phyloP scores from a whole-genome alignment of 2,329 filamentous ascomycete genomes.

The Coniella lustricola region DNA sequence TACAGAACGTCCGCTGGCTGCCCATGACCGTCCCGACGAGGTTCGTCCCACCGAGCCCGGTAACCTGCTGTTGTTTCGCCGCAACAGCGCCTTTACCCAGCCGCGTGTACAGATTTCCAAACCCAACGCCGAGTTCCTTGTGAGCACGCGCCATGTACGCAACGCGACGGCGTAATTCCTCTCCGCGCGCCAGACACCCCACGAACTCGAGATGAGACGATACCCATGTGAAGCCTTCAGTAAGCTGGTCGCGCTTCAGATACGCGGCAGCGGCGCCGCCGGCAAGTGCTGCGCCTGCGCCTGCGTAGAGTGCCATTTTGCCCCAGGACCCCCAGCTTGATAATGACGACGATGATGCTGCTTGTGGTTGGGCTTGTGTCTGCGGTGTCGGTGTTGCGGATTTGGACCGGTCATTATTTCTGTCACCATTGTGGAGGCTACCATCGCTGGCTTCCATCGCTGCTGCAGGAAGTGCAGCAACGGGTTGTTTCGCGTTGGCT shows the following conservation, averaged over 20 bases:
- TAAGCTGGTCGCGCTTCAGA: constrained; percentile 73
- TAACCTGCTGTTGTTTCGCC: constrained; percentile 33
- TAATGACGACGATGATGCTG: not conserved
- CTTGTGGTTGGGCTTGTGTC: no score
- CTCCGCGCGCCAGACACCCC: constrained; percentile 75
- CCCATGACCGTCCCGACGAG: constrained; percentile 55
- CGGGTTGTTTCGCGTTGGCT: constrained; percentile 28
- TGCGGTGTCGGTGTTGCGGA: constrained; percentile 15
- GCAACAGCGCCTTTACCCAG: constrained; percentile 61
- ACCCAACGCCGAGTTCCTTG: constrained; percentile 62
- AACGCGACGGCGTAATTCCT: constrained; percentile 72
- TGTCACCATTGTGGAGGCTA: constrained; percentile 24
- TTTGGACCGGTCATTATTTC: constrained; percentile 1
- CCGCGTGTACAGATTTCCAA: constrained; percentile 80
- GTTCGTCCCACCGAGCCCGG: constrained; percentile 49
- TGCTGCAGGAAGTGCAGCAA: constrained; percentile 30
- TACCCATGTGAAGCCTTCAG: constrained; percentile 71
- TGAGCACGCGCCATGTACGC: constrained; percentile 59
- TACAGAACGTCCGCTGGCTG: constrained; percentile 80
- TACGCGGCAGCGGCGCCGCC: constrained; percentile 82
- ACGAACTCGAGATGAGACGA: constrained; percentile 91
- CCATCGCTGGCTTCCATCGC: constrained; percentile 27
- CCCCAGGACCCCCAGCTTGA: constrained; percentile 71
- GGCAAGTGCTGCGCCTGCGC: constrained; percentile 73
- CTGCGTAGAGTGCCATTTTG: constrained; percentile 77